Evolutionary conservation across 306 rosid species (phyloP), one percentile per base, ranked within the genome.

Genomic region (Senna siamea): DNA sequence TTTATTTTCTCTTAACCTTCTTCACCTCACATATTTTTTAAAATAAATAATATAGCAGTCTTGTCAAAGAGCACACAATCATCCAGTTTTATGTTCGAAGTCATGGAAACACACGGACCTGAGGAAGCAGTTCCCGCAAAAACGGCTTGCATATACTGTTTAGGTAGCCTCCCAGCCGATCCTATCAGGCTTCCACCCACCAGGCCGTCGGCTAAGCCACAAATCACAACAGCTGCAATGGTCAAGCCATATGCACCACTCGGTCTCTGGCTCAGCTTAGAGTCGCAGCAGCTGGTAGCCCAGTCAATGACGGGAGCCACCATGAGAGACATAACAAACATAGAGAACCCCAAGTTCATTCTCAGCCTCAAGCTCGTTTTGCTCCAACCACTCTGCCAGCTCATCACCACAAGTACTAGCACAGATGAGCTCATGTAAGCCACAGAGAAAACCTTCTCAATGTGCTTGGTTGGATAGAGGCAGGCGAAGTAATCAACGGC

Each of bases 51-150:
- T n/a, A n/a, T n/a, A n/a, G n/a, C n/a, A n/a, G n/a, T n/a, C n/a
- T n/a, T n/a, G n/a, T n/a, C n/a, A n/a, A n/a, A n/a, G n/a, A n/a
- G n/a, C n/a, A n/a, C n/a, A n/a, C n/a, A n/a, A n/a, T n/a, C n/a
- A n/a, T n/a, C n/a, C n/a, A n/a, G n/a, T n/a, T n/a, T n/a, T n/a
- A n/a, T n/a, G n/a, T n/a, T n/a, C n/a, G n/a, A n/a, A n/a, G n/a
- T n/a, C n/a, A n/a, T n/a, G n/a, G n/a, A n/a, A n/a, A n/a, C n/a
- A n/a, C n/a, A n/a, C n/a, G n/a, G n/a, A n/a, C 99, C 99, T 77
- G 99, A 92, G 69, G 97, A 88, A 79, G 96, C 99, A 40, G 96
- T 89, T 65, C 96, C 97, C 6, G 96, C 99, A 76, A 94, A 89
- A 81, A 94, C 96, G 44, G 96, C 97, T 76, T 94, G 99, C 97